Evolutionary conservation across 164 flowering plant species (phyloP).

Genomic region (Protea cynaroides): DNA sequence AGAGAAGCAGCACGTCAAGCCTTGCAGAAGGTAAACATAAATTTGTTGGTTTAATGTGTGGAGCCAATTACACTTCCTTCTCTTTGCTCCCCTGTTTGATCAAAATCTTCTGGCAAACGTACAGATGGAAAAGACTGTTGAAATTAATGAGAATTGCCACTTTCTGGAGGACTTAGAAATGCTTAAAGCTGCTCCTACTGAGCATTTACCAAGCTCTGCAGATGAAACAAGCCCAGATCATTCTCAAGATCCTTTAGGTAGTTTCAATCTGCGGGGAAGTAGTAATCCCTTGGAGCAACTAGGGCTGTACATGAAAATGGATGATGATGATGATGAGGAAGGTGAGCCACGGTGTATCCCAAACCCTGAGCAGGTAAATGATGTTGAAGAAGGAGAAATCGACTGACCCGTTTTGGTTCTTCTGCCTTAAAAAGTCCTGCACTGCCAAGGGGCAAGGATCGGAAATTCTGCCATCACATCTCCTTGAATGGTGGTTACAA

Average conservation of each 20-base stretch:
- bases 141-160: slow-evolving; percentile 68
- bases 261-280: slow-evolving; percentile 50
- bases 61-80: too few species aligned
- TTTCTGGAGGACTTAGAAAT: slow-evolving; percentile 79
- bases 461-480: too few species aligned
- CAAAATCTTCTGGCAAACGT: background rate
- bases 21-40: slow-evolving; percentile 46
- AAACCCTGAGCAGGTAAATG: slow-evolving; percentile 21
- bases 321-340: slow-evolving; percentile 60
- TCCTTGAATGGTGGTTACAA: too few species aligned
- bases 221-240: slow-evolving; percentile 73
- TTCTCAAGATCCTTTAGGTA: slow-evolving; percentile 52
- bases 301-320: slow-evolving; percentile 78
- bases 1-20: slow-evolving; percentile 91
- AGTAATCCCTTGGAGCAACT: slow-evolving; percentile 85
- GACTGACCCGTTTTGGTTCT: slow-evolving; percentile 23
- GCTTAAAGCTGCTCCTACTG: slow-evolving; percentile 52
- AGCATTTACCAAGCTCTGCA: slow-evolving; percentile 54
- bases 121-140: slow-evolving; percentile 95
- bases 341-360: slow-evolving; percentile 26
- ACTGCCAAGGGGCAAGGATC: too few species aligned
- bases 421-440: too few species aligned
- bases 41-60: too few species aligned
- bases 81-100: too few species aligned
- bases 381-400: slow-evolving; percentile 83